Conservation (phyloP, 2,329 filamentous ascomycete genomes). For the Aspergillus fumigatiaffinis region DNA sequence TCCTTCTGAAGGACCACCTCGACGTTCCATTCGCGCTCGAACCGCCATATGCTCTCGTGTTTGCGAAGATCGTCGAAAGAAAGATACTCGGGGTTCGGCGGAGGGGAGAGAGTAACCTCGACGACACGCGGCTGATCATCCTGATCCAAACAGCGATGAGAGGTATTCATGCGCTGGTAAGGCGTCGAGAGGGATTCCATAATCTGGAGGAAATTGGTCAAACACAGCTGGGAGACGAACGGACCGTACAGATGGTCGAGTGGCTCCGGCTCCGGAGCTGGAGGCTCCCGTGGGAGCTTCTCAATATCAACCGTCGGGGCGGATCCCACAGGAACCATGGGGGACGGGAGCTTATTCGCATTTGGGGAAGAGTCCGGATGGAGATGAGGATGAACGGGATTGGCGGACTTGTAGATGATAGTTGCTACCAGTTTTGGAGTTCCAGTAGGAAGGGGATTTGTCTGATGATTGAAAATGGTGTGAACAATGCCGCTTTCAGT, state of each 20-base stretch:
- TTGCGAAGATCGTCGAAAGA: conserved; percentile 66
- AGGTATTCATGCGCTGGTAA: conserved; percentile 47
- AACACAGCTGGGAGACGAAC: conserved; percentile 52
- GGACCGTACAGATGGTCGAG: conserved; percentile 54
- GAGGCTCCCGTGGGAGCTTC: conserved; percentile 53
- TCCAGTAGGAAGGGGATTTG: conserved; percentile 36
- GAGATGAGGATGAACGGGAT: conserved; percentile 42
- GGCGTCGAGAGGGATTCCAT: conserved; percentile 48
- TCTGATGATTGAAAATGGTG: conserved; percentile 43
- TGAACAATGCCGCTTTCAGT: conserved; percentile 46
- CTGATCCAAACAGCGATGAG: conserved; percentile 46
- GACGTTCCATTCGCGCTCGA: conserved; percentile 85
- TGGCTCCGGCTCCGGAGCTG: conserved; percentile 51
- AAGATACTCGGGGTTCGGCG: conserved; percentile 46
- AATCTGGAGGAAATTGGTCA: conserved; percentile 54
- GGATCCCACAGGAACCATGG: conserved; percentile 42
- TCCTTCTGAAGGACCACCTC: conserved; percentile 76
- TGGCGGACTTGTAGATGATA: conserved; percentile 46
- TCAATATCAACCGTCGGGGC: conserved; percentile 50
- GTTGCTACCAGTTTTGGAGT: conserved; percentile 46
- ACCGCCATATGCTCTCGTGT: conserved; percentile 76
- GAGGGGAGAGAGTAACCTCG: conserved; percentile 50
- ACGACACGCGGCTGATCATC: conserved; percentile 49
- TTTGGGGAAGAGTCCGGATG: conserved; percentile 47
- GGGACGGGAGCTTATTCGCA: conserved; percentile 37